Base-by-base conservation (phyloP, 495 filamentous ascomycete genomes). In the Jackrogersella multiformis region DNA sequence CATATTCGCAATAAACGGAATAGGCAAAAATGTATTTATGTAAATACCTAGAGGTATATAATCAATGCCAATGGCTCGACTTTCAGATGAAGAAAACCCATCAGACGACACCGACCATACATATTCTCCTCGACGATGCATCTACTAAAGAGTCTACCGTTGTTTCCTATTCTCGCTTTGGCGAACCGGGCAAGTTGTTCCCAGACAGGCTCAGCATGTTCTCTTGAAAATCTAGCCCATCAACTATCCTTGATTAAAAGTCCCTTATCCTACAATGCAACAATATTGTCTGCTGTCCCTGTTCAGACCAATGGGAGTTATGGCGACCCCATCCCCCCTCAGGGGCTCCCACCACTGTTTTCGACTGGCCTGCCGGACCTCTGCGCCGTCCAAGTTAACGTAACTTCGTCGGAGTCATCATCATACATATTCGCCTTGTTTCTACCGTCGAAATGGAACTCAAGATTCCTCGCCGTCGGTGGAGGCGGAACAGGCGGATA, bases 311-410 rank as follows among this genome's bases (percentile, higher is more conserved):
- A 64, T 12, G 61, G 61, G 8, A 58, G 42, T 10, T 64, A 64
- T 9, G 61, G 61, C 24, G 52, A 64, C 21, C 15, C 23, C 0
- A 9, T 34, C 34, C 8, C 21, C 21, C 20, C 8, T 18, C 21
- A 6, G 10, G 61, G 13, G 6, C 9, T 58, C n/a, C 53, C 53
- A 1, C 9, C 38, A 5, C 13, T 46, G 26, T 24, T 59, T 38
- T 28, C 62, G 3, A 66, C 54, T 13, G 38, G 38, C 21, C 74
- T 86, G 0, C 82, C 81, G 0, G 79, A 74, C 8, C 65, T 81
- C 2, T 86, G 84, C 61, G 84, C 79, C 8, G 73, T 84, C 1
- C 73, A 74, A 4, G 61, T 85, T 54, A 79, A 81, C 39, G 81
- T 84, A 1, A 72, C 68, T 6, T 81, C 79, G 5, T 82, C 81